Evolutionary conservation across 768 basidiomycete genomes (phyloP).

Genomic region (Tubosaeta sp.): DNA sequence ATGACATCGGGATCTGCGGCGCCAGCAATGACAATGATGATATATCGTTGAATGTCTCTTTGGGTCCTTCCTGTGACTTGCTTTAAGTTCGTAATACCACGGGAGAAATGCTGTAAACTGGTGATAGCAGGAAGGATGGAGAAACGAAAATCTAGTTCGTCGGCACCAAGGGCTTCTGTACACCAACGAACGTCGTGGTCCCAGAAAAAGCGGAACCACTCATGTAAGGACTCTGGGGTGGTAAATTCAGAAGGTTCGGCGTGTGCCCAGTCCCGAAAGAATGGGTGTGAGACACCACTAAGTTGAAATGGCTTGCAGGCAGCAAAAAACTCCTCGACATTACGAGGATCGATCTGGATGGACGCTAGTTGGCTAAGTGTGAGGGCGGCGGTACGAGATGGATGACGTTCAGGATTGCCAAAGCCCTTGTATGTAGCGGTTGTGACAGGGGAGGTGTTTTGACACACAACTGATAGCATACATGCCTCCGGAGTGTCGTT

Average conservation of each 20-base stretch:
- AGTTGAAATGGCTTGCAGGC: too few species aligned
- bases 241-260: too few species aligned
- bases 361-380: too few species aligned
- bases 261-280: too few species aligned
- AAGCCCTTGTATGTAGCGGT: slow-evolving; percentile 29
- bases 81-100: slow-evolving; percentile 37
- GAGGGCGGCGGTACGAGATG: slow-evolving; percentile 36
- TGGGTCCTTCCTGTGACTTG: slow-evolving; percentile 40
- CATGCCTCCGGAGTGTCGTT: slow-evolving; percentile 31
- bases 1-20: slow-evolving; percentile 29
- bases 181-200: neutral
- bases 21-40: slow-evolving; percentile 34
- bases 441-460: slow-evolving; percentile 31
- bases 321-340: too few species aligned
- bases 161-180: neutral
- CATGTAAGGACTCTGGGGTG: too few species aligned
- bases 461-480: slow-evolving; percentile 26
- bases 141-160: slow-evolving; percentile 8
- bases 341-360: too few species aligned
- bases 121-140: slow-evolving; percentile 1
- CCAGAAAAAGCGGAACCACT: too few species aligned
- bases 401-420: slow-evolving; percentile 29
- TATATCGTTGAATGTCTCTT: slow-evolving; percentile 33
- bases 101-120: slow-evolving; percentile 35
- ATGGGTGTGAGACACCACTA: too few species aligned